Conservation (phyloP, 2,329 filamentous ascomycete genomes). For the Curvularia sp. region DNA sequence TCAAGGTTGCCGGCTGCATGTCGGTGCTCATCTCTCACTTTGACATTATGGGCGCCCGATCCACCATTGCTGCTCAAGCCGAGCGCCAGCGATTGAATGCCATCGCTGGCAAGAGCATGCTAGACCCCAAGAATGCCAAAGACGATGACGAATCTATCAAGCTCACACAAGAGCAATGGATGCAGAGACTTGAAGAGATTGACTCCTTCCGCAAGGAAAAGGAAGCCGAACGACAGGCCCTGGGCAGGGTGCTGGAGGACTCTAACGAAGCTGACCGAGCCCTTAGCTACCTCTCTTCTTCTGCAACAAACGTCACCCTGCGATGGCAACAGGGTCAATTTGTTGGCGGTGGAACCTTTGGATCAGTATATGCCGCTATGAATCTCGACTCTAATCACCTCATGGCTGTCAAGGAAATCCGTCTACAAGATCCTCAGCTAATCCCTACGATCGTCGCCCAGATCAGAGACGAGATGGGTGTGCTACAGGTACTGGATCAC, state of each 20-base stretch:
- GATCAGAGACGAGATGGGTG: conserved; percentile 96
- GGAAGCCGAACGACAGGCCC: conserved; percentile 82
- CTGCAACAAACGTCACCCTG: conserved; percentile 91
- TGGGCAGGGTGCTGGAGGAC: conserved; percentile 90
- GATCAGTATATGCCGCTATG: conserved; percentile 96
- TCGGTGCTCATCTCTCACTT: conserved; percentile 96
- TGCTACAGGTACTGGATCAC: conserved; percentile 93
- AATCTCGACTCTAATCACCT: conserved; percentile 94
- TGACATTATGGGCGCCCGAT: conserved; percentile 97
- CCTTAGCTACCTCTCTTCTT: conserved; percentile 90
- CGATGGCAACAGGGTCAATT: conserved; percentile 99
- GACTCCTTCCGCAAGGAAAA: conserved; percentile 81
- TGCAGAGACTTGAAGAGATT: conserved; percentile 75
- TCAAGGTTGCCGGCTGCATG: conserved; percentile 97
- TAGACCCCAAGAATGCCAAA: conserved; percentile 75
- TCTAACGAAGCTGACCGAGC: conserved; percentile 96
- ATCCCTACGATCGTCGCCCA: conserved; percentile 94
- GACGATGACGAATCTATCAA: conserved; percentile 86
- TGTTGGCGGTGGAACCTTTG: conserved; percentile 95
- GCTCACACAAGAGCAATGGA: conserved; percentile 76
- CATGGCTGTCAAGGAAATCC: conserved; percentile 99
- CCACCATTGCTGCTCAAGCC: conserved; percentile 89
- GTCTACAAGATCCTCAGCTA: conserved; percentile 92
- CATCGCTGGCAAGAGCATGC: conserved; percentile 74
- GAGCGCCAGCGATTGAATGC: conserved; percentile 90